A percentile compares a stretch with the other conserved stretches of the same genome.
phyloP scores from a whole-genome alignment of 768 basidiomycete species.

The Collybia sordida region DNA sequence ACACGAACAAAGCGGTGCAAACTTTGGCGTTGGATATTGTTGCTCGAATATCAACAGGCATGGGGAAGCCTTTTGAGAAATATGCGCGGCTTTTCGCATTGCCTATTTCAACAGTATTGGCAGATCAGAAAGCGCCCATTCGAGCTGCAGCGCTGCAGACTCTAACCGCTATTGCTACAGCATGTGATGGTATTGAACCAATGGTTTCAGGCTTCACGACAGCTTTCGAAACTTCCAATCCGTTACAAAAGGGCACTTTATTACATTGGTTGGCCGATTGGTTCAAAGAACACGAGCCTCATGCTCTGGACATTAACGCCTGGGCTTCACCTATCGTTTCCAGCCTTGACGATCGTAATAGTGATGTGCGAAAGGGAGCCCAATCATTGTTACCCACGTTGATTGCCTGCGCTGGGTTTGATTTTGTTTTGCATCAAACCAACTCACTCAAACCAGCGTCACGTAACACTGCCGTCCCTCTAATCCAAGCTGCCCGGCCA shows the following conservation, averaged over 20 bases:
- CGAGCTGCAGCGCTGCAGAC: slow-evolving; percentile 77
- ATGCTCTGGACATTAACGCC: slow-evolving; percentile 64
- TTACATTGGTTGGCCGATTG: slow-evolving; percentile 80
- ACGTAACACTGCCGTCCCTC: slow-evolving; percentile 74
- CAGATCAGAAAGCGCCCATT: slow-evolving; percentile 91
- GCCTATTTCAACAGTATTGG: slow-evolving; percentile 79
- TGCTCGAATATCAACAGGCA: slow-evolving; percentile 84
- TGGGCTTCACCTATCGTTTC: slow-evolving; percentile 67
- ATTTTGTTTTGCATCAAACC: slow-evolving; percentile 84
- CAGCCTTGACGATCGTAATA: slow-evolving; percentile 87
- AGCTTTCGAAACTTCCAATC: slow-evolving; percentile 84
- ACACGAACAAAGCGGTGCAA: slow-evolving; percentile 95
- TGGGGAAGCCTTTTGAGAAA: slow-evolving; percentile 96
- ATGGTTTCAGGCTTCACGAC: slow-evolving; percentile 78
- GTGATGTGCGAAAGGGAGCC: slow-evolving; percentile 90
- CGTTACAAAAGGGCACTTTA: slow-evolving; percentile 78
- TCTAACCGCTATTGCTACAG: slow-evolving; percentile 79
- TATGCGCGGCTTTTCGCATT: slow-evolving; percentile 73
- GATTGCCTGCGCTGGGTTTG: slow-evolving; percentile 74
- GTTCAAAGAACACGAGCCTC: slow-evolving; percentile 64
- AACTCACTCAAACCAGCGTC: slow-evolving; percentile 91
- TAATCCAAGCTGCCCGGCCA: slow-evolving; percentile 84
- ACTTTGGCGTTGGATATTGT: slow-evolving; percentile 87
- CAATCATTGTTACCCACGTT: slow-evolving; percentile 78
- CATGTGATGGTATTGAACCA: slow-evolving; percentile 81